Base-by-base conservation (phyloP, 257 asterid genomes). In the Solanum stenotomum region DNA sequence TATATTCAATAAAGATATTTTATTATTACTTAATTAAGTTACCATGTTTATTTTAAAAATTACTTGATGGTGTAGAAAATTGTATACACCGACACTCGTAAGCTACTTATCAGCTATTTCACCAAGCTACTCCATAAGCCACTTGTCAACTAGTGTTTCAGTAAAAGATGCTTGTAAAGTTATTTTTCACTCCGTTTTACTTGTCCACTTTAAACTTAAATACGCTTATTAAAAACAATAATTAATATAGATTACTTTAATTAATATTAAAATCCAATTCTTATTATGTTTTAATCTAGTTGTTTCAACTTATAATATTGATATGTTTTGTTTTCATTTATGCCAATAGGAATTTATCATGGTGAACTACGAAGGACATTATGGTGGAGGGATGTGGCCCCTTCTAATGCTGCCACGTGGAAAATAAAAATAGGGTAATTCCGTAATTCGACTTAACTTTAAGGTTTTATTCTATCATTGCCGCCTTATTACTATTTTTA, bases 151-250 rank as follows among this genome's bases (percentile, higher is more conserved):
- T 6, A 27, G 35, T n/a, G 25, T 1, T n/a, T n/a, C n/a, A n/a
- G n/a, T n/a, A n/a, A n/a, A 63, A 68, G 7, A 11, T 27, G 74
- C 9, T 4, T 10, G 31, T n/a, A 63, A 27, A 13, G 10, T 7
- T 67, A 27, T 23, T 27, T 67, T 12, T 27, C 2, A 14, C 5
- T 4, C 10, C 1, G 0, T 0, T 63, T n/a, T n/a, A 23, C 0
- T 63, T 20, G 10, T 63, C 6, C 15, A n/a, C 71, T 23, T 56
- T 56, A 56, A 56, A 56, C 11, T 6, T 1, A 56, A 46, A 52
- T 23, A 9, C 70, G 0, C 29, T n/a, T n/a, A 9, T 9, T 61
- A 23, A 10, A 63, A n/a, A 63, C 6, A n/a, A 23, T 23, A 8
- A 61, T 61, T 22, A 61, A 23, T 10, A 10, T 63, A 23, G 6